These are phyloP conservation scores for Ascochyta clinopodiicola DNA, from an alignment of 2,329 filamentous ascomycete species.

Conservation along the genomic window DNA sequence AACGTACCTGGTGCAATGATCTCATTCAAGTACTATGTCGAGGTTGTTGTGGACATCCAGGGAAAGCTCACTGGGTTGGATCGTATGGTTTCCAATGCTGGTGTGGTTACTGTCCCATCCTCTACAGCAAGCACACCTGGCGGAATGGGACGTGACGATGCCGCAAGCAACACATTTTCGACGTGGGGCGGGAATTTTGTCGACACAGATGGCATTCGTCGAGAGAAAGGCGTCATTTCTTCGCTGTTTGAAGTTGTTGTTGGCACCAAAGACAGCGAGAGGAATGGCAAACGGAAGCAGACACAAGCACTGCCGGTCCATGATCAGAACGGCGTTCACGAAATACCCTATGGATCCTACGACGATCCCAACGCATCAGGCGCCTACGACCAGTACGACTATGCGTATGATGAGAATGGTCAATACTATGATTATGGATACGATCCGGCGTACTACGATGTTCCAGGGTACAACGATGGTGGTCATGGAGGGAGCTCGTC, in stretches of 20 bases:
- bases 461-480: conserved; percentile 36
- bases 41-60: conserved; percentile 90
- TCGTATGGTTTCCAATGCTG: conserved; percentile 64
- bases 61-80: conserved; percentile 83
- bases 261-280: conserved; percentile 79
- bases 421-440: conserved; percentile 44
- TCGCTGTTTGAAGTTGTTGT: conserved; percentile 86
- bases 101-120: conserved; percentile 56
- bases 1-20: conserved; percentile 93
- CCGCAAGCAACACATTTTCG: conserved; percentile 55
- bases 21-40: conserved; percentile 90
- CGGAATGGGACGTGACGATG: conserved; percentile 40
- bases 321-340: conserved; percentile 26
- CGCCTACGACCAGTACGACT: conserved; percentile 32
- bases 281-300: conserved; percentile 55
- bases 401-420: conserved; percentile 41
- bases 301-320: conserved; percentile 20
- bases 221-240: conserved; percentile 90
- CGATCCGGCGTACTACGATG: conserved; percentile 40
- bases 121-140: conserved; percentile 51
- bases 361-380: conserved; percentile 21
- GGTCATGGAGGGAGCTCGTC: conserved; percentile 54
- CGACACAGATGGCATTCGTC: conserved; percentile 83
- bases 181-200: conserved; percentile 74
- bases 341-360: conserved; percentile 28